Percentiles rank a stretch among this genome's conserved stretches.
Evolutionary conservation across 2,329 filamentous ascomycete genomes (phyloP).

Genomic region (Talaromyces sp.): DNA sequence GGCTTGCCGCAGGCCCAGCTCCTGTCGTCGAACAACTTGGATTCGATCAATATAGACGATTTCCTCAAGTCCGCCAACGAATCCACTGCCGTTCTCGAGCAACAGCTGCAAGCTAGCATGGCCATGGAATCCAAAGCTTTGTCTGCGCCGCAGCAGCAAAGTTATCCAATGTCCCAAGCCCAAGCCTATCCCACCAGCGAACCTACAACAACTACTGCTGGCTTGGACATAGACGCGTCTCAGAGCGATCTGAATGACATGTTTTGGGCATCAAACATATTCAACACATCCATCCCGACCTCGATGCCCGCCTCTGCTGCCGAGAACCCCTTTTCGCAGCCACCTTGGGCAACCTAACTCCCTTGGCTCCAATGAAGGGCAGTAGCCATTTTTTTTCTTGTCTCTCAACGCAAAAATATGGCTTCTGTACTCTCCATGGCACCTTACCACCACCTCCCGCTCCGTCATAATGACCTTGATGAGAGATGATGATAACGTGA

Average conservation of each 20-base stretch:
- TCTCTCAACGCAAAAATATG: not conserved
- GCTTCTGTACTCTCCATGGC: slow-evolving; percentile 18
- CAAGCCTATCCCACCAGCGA: slow-evolving; percentile 16
- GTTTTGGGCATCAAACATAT: slow-evolving; percentile 28
- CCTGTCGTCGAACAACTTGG: slow-evolving; percentile 35
- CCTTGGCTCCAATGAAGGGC: not conserved
- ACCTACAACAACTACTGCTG: slow-evolving; percentile 15
- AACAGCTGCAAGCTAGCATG: slow-evolving; percentile 35
- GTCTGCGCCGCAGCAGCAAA: slow-evolving; percentile 25
- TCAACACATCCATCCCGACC: slow-evolving; percentile 17
- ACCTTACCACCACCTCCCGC: slow-evolving; percentile 28
- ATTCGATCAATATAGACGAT: slow-evolving; percentile 40
- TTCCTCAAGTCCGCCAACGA: slow-evolving; percentile 39
- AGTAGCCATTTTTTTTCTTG: not conserved
- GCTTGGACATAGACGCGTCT: slow-evolving; percentile 10
- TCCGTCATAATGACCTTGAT: slow-evolving; percentile 34
- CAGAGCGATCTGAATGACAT: slow-evolving; percentile 26
- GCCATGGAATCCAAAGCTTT: slow-evolving; percentile 29
- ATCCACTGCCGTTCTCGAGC: slow-evolving; percentile 35
- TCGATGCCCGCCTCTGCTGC: slow-evolving; percentile 12
- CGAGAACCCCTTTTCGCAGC: slow-evolving; percentile 29
- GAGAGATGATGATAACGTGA: slow-evolving; percentile 41
- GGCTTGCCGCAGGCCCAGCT: slow-evolving; percentile 37
- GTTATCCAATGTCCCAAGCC: slow-evolving; percentile 24
- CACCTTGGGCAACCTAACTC: slow-evolving; percentile 23